A percentile compares a stretch with the other conserved stretches of the same genome.
phyloP scores from a whole-genome alignment of 1,284 basidiomycete species.

The Leccinum huronense region DNA sequence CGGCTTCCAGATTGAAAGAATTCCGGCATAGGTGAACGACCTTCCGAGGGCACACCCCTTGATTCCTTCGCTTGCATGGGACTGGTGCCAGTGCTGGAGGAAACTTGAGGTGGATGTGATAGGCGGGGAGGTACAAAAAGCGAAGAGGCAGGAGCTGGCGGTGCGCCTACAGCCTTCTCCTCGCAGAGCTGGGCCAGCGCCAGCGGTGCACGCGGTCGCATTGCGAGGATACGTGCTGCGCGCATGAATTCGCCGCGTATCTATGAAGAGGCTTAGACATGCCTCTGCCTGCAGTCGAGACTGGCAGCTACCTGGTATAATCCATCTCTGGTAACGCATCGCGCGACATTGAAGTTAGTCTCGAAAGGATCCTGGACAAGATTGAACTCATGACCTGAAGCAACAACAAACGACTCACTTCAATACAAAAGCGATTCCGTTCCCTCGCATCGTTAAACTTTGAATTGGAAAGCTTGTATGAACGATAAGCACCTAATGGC shows the following conservation, averaged over 20 bases:
- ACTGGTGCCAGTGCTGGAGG: constrained; percentile 63
- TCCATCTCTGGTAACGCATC: constrained; percentile 96
- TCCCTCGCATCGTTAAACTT: constrained; percentile 78
- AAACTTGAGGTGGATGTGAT: constrained; percentile 62
- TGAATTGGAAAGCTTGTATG: constrained; percentile 41
- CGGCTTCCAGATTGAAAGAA: constrained; percentile 44
- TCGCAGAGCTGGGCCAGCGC: constrained; percentile 84
- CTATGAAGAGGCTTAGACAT: constrained; percentile 40
- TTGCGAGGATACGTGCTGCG: constrained; percentile 79
- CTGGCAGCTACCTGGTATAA: constrained; percentile 72
- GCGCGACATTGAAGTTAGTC: constrained; percentile 90
- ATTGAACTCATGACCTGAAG: constrained; percentile 17
- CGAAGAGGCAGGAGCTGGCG: constrained; percentile 46
- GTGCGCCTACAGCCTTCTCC: constrained; percentile 56
- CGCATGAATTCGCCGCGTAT: constrained; percentile 99
- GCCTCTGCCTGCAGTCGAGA: background rate
- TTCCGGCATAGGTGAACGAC: constrained; percentile 49
- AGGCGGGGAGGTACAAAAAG: constrained; percentile 53
- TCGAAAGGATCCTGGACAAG: constrained; percentile 88
- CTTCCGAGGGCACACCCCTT: constrained; percentile 45
- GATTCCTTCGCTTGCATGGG: constrained; percentile 56
- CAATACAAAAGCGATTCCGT: constrained; percentile 90
- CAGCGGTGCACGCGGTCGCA: constrained; percentile 75
- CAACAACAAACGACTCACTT: constrained; percentile 50
- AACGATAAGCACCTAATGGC: constrained; percentile 9